phyloP scores from a whole-genome alignment of 257 asterid genomes.

The Jasminum sambac region DNA sequence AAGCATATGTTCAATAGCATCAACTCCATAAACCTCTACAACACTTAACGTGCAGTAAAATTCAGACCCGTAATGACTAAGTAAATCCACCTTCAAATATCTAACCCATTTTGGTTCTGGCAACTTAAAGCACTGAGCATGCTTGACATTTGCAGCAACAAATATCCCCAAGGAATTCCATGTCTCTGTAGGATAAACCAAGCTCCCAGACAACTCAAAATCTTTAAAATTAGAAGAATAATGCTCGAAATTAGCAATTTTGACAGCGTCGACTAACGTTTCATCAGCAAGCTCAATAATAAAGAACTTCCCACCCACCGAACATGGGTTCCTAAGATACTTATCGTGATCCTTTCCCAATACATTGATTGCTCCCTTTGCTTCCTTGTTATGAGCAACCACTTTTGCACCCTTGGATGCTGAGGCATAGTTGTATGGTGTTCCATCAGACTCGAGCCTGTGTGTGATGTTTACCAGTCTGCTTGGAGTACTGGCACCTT shows the following conservation, averaged over 20 bases:
- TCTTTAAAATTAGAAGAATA: conserved; percentile 85
- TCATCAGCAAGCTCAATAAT: conserved; percentile 86
- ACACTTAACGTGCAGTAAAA: conserved; percentile 87
- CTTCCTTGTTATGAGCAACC: conserved; percentile 82
- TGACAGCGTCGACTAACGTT: conserved; percentile 80
- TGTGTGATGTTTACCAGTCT: conserved; percentile 68
- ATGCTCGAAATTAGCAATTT: conserved; percentile 91
- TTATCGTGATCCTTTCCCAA: conserved; percentile 84
- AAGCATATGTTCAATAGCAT: conserved; percentile 94
- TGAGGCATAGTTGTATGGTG: conserved; percentile 84
- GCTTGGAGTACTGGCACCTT: conserved; percentile 41
- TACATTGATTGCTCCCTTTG: conserved; percentile 82
- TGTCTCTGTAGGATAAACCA: conserved; percentile 69
- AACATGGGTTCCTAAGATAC: conserved; percentile 88
- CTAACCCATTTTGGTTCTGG: conserved; percentile 91
- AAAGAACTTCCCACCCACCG: conserved; percentile 65
- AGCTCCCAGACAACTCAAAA: conserved; percentile 76
- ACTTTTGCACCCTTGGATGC: conserved; percentile 93
- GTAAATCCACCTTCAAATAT: conserved; percentile 71
- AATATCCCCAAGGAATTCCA: conserved; percentile 75
- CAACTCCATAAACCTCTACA: conserved; percentile 94
- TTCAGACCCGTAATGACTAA: conserved; percentile 88
- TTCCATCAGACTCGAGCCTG: conserved; percentile 89
- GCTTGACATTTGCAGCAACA: conserved; percentile 83
- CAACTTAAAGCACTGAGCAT: conserved; percentile 74